Evolutionary conservation across 2,329 filamentous ascomycete species (phyloP).

Genomic region (Hirsutella rhossiliensis): DNA sequence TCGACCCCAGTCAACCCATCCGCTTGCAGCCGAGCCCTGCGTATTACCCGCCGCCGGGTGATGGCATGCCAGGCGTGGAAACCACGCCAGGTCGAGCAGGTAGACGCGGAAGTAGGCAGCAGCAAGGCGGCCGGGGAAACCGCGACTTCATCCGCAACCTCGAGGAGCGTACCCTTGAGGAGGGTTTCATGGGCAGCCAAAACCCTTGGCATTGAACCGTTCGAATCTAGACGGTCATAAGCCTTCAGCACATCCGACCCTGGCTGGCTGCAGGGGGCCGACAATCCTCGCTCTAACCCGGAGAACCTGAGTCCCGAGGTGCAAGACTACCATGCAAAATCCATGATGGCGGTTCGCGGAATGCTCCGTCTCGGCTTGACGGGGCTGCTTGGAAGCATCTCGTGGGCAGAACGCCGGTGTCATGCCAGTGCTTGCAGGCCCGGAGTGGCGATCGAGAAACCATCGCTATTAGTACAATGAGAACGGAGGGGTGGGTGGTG

Average conservation of each 20-base stretch:
- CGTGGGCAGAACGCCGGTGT: too few relatives aligned
- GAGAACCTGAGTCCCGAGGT: too few relatives aligned
- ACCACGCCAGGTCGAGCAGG: constrained; percentile 46
- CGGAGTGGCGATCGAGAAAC: background rate
- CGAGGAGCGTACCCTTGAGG: constrained; percentile 87
- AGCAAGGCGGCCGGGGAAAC: constrained; percentile 48
- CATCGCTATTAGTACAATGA: background rate
- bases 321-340: too few relatives aligned
- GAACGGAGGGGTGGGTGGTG: background rate
- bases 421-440: background rate
- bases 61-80: constrained; percentile 59
- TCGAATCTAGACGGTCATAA: background rate
- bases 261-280: too few relatives aligned
- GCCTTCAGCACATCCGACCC: too few relatives aligned
- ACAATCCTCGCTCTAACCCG: too few relatives aligned
- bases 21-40: constrained; percentile 89
- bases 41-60: constrained; percentile 88
- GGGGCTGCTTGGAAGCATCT: too few relatives aligned
- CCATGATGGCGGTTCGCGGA: too few relatives aligned
- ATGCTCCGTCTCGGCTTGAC: too few relatives aligned
- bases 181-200: constrained; percentile 68
- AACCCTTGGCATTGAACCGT: constrained; percentile 52
- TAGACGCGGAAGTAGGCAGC: constrained; percentile 63
- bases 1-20: constrained; percentile 91
- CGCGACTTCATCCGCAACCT: constrained; percentile 90